Conservation (phyloP, 1,284 basidiomycete species). For the Apiotrichum montevideense region DNA sequence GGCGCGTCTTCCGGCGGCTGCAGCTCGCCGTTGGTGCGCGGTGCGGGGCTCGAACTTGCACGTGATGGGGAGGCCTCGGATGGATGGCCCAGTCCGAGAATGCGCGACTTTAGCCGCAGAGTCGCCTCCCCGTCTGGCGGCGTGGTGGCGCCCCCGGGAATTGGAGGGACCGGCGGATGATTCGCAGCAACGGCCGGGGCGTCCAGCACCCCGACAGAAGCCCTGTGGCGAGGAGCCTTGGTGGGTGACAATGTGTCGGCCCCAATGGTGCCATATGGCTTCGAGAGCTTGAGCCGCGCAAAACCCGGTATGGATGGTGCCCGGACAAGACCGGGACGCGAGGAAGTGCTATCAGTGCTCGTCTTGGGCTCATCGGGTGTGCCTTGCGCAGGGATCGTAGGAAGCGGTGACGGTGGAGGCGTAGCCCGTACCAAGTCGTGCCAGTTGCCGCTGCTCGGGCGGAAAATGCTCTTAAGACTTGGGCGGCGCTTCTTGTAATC, state of each 20-base stretch:
- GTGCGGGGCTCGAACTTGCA: conserved; percentile 6
- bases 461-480: conserved; percentile 34
- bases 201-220: not conserved
- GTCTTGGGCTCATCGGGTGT: not conserved
- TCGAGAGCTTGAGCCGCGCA: conserved; percentile 8
- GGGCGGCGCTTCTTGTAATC: conserved; percentile 22
- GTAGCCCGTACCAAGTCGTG: conserved; percentile 26
- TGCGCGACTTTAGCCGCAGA: conserved; percentile 14
- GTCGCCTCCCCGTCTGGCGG: conserved; percentile 7
- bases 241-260: conserved; percentile 8
- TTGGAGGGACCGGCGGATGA: not conserved
- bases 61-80: conserved; percentile 11
- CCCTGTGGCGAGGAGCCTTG: not conserved
- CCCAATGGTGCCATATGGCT: conserved; percentile 7
- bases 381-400: not conserved
- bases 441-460: conserved; percentile 38
- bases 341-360: not conserved
- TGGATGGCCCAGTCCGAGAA: conserved; percentile 13
- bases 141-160: not conserved
- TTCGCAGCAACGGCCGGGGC: not conserved
- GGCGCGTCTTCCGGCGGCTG: conserved; percentile 3
- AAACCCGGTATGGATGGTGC: conserved; percentile 11
- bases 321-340: not conserved
- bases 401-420: conserved; percentile 7
- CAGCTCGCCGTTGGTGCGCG: not conserved